These are phyloP conservation scores for Debaryomycetaceae sp. DNA, from an alignment of 1,139 yeast genomes.

Conservation along the genomic window DNA sequence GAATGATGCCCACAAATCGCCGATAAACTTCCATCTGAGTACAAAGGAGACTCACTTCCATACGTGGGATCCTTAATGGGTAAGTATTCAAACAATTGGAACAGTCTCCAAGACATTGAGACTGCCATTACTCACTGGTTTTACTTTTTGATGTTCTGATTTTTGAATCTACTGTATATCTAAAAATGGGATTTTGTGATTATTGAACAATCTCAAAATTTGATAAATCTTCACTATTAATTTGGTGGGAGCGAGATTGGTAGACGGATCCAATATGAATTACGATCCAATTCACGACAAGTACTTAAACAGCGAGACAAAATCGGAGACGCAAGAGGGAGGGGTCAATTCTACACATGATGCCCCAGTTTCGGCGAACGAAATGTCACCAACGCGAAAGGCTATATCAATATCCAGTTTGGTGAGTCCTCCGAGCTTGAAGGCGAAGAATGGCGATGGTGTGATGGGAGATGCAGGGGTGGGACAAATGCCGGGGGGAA, in stretches of 20 bases:
- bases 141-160: background rate
- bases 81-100: constrained; percentile 78
- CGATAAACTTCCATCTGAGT: constrained; percentile 73
- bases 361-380: background rate
- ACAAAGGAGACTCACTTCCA: constrained; percentile 60
- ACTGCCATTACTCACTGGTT: constrained; percentile 13
- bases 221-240: background rate
- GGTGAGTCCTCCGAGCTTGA: constrained; percentile 8
- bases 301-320: constrained; percentile 7
- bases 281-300: constrained; percentile 34
- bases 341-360: constrained; percentile 1
- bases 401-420: constrained; percentile 14
- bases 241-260: background rate
- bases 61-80: constrained; percentile 83
- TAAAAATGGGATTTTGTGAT: background rate
- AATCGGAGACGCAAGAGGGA: constrained; percentile 1
- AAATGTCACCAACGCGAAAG: constrained; percentile 7
- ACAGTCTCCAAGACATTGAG: constrained; percentile 70
- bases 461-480: constrained; percentile 7
- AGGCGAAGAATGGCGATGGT: constrained; percentile 12
- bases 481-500: constrained; percentile 1
- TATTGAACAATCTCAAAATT: background rate
- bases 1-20: constrained; percentile 55
- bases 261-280: constrained; percentile 16
- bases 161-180: background rate